Evolutionary conservation across 1,284 basidiomycete genomes (phyloP).

Genomic region (Fistulinella staudtii): DNA sequence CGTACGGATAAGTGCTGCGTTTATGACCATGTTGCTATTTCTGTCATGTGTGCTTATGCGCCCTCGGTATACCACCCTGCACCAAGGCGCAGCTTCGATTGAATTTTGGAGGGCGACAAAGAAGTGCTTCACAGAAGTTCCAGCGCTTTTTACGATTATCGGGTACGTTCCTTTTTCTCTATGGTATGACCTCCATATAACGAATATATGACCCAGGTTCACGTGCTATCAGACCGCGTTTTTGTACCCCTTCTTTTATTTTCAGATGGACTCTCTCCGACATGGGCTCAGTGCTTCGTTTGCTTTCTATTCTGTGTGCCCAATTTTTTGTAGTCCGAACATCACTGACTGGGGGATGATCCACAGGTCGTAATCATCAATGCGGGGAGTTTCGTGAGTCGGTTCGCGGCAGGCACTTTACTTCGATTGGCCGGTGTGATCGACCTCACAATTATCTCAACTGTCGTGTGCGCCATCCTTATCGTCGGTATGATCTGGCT

Average conservation of each 20-base stretch:
- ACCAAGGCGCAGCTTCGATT: not conserved
- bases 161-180: conserved; percentile 14
- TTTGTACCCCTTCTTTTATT: conserved; percentile 30
- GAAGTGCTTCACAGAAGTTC: conserved; percentile 23
- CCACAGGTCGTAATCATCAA: conserved; percentile 44
- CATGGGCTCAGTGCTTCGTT: conserved; percentile 25
- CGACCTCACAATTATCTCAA: conserved; percentile 38
- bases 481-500: conserved; percentile 43
- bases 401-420: conserved; percentile 36
- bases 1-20: conserved; percentile 29
- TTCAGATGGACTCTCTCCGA: conserved; percentile 27
- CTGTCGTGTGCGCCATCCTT: conserved; percentile 23
- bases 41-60: conserved; percentile 29
- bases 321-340: not conserved
- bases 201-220: no score
- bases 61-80: conserved; percentile 19
- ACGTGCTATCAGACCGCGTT: conserved; percentile 20
- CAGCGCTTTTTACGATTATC: conserved; percentile 22
- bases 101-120: conserved; percentile 18
- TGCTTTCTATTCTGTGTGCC: conserved; percentile 30
- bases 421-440: conserved; percentile 38
- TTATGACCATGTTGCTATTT: conserved; percentile 25
- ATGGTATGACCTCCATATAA: no score
- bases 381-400: conserved; percentile 39
- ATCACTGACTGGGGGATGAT: not conserved